phyloP scores from a whole-genome alignment of 345 rosid species.

The Crucihimalaya himalaica region DNA sequence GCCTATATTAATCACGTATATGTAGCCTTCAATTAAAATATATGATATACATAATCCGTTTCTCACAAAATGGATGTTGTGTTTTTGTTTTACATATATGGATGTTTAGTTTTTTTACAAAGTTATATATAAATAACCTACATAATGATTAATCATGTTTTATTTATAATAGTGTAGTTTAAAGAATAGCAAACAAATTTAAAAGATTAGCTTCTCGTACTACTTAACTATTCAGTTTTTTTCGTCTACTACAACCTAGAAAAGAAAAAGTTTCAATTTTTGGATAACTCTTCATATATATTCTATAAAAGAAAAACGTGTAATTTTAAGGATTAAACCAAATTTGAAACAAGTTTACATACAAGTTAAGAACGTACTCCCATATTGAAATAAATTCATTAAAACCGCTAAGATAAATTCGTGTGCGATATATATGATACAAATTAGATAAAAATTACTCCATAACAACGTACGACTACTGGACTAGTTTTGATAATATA shows the following conservation, averaged over 20 bases:
- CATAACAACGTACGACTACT: neutral
- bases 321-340: too few species aligned
- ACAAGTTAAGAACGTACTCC: too few species aligned
- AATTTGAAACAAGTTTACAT: too few species aligned
- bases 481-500: neutral
- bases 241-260: too few species aligned
- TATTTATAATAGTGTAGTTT: neutral
- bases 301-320: too few species aligned
- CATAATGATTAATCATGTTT: neutral
- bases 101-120: neutral
- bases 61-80: neutral
- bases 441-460: neutral
- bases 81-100: neutral
- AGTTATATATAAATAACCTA: neutral
- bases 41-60: neutral
- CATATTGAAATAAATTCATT: neutral
- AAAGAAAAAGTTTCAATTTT: too few species aligned
- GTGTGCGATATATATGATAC: neutral
- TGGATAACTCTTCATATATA: too few species aligned
- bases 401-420: neutral
- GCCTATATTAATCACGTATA: neutral
- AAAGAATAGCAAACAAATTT: neutral
- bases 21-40: neutral
- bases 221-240: neutral
- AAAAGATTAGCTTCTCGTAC: neutral